These are phyloP conservation scores for Xylaria multiplex DNA, from an alignment of 2,329 filamentous ascomycete species.

Conservation along the genomic window DNA sequence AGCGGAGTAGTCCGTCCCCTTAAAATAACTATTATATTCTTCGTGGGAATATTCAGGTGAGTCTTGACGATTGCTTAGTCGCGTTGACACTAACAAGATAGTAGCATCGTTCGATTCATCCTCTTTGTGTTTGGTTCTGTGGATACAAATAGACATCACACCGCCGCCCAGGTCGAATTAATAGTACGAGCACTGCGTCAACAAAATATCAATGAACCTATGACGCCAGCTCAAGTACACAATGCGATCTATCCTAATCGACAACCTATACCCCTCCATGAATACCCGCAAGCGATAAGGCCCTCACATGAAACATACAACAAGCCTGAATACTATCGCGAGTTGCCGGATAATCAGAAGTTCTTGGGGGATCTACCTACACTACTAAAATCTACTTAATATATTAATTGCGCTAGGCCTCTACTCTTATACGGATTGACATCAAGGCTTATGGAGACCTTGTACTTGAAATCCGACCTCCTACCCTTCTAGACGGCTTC, in stretches of 20 bases:
- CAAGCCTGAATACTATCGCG: conserved; percentile 15
- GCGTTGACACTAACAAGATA: conserved; percentile 7
- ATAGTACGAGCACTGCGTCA: conserved; percentile 30
- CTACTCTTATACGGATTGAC: background rate
- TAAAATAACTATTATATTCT: conserved; percentile 4
- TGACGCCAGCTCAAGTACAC: conserved; percentile 13
- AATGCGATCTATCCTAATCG: conserved; percentile 14
- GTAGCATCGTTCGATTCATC: conserved; percentile 26
- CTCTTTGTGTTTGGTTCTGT: conserved; percentile 30
- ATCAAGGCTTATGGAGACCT: background rate
- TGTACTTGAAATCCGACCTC: background rate
- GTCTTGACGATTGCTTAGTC: background rate
- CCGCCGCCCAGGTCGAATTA: conserved; percentile 20
- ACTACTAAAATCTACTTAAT: conserved; percentile 11
- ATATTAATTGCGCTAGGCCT: background rate
- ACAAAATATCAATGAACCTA: conserved; percentile 23
- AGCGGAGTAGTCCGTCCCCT: background rate
- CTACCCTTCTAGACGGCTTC: background rate
- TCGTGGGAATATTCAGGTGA: conserved; percentile 26
- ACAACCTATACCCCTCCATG: conserved; percentile 4
- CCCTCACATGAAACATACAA: background rate
- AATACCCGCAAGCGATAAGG: background rate
- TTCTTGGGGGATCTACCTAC: conserved; percentile 22
- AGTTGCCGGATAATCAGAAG: conserved; percentile 30
- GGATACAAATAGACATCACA: conserved; percentile 29